Percentiles rank a stretch among this genome's conserved stretches.
phyloP scores from a whole-genome alignment of 345 rosid species.

The Stellera chamaejasme region DNA sequence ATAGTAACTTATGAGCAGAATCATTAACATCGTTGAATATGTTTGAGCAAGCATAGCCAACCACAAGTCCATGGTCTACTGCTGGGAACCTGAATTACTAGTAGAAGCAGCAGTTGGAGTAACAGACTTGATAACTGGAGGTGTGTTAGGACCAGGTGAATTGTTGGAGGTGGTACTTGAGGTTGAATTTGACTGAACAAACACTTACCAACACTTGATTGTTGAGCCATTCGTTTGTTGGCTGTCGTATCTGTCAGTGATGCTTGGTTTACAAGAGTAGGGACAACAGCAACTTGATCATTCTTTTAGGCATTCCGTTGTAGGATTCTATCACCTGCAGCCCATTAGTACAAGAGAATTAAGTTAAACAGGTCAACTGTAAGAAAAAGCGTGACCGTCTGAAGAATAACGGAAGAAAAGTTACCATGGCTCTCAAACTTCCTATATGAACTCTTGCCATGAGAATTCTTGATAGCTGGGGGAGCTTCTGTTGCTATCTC shows the following conservation, averaged over 20 bases:
- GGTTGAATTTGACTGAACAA: conserved; percentile 53
- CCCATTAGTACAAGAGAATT: background rate
- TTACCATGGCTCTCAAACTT: conserved; percentile 34
- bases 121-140: conserved; percentile 37
- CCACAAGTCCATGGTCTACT: no score
- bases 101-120: conserved; percentile 27
- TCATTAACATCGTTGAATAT: no score
- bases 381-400: background rate
- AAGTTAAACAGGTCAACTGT: background rate
- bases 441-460: conserved; percentile 20
- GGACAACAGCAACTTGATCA: conserved; percentile 13
- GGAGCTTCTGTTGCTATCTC: conserved; percentile 25
- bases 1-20: no score
- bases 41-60: no score
- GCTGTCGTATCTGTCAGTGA: conserved; percentile 10
- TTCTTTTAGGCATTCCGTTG: conserved; percentile 14
- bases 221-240: conserved; percentile 18
- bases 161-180: conserved; percentile 25
- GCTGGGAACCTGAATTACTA: conserved; percentile 7
- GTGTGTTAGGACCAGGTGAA: conserved; percentile 51
- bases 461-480: conserved; percentile 36
- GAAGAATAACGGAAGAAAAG: conserved; percentile 2
- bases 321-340: conserved; percentile 8
- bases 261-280: conserved; percentile 18
- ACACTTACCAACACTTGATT: conserved; percentile 57